Percentiles rank a stretch among this genome's conserved stretches.
phyloP scores from a whole-genome alignment of 768 basidiomycete species.

The Cantharellus cinnabarinus region DNA sequence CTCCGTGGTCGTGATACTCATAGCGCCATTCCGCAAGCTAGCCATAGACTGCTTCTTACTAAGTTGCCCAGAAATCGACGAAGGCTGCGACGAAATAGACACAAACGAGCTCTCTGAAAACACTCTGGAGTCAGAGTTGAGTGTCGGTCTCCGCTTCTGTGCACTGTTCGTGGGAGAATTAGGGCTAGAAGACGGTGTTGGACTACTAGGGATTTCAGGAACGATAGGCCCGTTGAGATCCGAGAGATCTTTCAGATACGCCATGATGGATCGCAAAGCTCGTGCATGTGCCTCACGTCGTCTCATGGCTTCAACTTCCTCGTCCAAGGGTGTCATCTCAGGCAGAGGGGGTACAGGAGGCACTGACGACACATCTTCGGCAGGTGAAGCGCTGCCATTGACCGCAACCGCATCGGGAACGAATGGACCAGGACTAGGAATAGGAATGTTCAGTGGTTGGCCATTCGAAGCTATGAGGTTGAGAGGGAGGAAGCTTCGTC shows the following conservation, averaged over 20 bases:
- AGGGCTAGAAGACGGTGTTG: not conserved
- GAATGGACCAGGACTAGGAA: slow-evolving; percentile 43
- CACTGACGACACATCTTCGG: not conserved
- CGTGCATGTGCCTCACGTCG: slow-evolving; percentile 29
- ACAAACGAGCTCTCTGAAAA: not conserved
- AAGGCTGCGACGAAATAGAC: not conserved
- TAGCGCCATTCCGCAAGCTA: slow-evolving; percentile 39
- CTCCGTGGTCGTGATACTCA: slow-evolving; percentile 46
- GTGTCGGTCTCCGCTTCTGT: slow-evolving; percentile 25
- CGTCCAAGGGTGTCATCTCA: not conserved
- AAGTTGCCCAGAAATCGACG: slow-evolving; percentile 25
- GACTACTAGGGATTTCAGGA: not conserved
- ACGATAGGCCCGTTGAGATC: slow-evolving; percentile 35
- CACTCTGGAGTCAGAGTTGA: not conserved
- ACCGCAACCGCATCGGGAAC: slow-evolving; percentile 17
- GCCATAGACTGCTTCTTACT: slow-evolving; percentile 44
- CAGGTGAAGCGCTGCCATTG: not conserved
- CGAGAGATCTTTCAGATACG: slow-evolving; percentile 88
- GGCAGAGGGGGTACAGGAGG: not conserved
- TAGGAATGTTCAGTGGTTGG: slow-evolving; percentile 39
- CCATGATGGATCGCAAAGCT: slow-evolving; percentile 81
- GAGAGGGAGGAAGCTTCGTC: slow-evolving; percentile 78
- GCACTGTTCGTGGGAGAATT: not conserved
- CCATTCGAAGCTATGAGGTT: slow-evolving; percentile 22
- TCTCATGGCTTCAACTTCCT: not conserved